These are phyloP conservation scores for Globisporangium cystogenes DNA, from an alignment of 352 stramenopile genomes.

Conservation along the genomic window DNA sequence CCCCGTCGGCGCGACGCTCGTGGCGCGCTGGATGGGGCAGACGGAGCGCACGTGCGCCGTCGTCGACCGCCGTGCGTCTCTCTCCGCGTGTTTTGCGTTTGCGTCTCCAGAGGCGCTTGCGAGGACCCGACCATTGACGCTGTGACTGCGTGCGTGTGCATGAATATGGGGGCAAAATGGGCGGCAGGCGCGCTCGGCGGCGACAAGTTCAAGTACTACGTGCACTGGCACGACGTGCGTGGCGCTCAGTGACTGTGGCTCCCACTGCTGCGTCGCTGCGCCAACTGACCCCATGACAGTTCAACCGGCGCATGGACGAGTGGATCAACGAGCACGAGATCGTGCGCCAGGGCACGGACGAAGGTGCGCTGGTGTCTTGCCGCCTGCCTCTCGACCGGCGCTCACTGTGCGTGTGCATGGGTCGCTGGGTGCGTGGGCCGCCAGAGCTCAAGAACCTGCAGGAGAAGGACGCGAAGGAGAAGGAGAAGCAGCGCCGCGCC, in stretches of 20 bases:
- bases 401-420: not conserved
- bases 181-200: conserved; percentile 36
- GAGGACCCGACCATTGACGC: too few relatives aligned
- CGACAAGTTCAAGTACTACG: conserved; percentile 80
- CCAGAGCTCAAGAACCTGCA: conserved; percentile 58
- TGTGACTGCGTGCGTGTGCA: not conserved
- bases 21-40: conserved; percentile 73
- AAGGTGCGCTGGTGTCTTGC: conserved; percentile 16
- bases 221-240: conserved; percentile 78
- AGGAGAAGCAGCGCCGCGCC: conserved; percentile 41
- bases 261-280: not conserved
- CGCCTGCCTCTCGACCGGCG: too few relatives aligned
- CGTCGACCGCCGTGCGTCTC: conserved; percentile 55
- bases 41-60: conserved; percentile 75
- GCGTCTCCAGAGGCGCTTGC: too few relatives aligned
- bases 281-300: too few relatives aligned
- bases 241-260: not conserved
- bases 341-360: conserved; percentile 62
- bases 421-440: too few relatives aligned
- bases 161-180: not conserved
- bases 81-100: not conserved
- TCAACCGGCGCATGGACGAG: conserved; percentile 87
- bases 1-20: conserved; percentile 50
- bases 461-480: conserved; percentile 74
- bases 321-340: conserved; percentile 86